These are phyloP conservation scores for Kurtzmaniella quercitrusa DNA, from an alignment of 1,139 yeast genomes.

Conservation along the genomic window DNA sequence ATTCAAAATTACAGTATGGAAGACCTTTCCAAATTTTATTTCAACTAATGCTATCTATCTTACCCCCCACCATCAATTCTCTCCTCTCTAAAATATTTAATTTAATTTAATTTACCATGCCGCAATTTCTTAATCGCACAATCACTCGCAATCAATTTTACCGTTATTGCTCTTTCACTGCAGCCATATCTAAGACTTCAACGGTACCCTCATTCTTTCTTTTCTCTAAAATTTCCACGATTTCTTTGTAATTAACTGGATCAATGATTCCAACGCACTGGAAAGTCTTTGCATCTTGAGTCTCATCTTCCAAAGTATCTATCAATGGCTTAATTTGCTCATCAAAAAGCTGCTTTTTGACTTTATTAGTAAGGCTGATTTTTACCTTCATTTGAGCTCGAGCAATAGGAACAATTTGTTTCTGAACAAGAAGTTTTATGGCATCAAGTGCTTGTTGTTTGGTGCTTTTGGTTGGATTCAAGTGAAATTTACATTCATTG, in stretches of 20 bases:
- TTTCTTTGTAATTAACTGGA: slow-evolving; percentile 76
- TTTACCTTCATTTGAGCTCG: slow-evolving; percentile 91
- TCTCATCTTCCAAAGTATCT: slow-evolving; percentile 54
- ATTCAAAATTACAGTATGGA: too few species aligned
- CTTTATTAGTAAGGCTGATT: slow-evolving; percentile 48
- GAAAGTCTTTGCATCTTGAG: slow-evolving; percentile 43
- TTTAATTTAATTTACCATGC: too few species aligned
- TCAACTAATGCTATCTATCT: too few species aligned
- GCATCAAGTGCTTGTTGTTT: slow-evolving; percentile 92
- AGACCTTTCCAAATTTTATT: too few species aligned
- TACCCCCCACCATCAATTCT: too few species aligned
- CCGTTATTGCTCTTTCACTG: slow-evolving; percentile 49
- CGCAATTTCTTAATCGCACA: too few species aligned
- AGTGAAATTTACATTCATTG: slow-evolving; percentile 74
- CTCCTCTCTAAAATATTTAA: too few species aligned
- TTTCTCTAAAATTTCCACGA: slow-evolving; percentile 59
- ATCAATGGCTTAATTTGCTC: slow-evolving; percentile 50
- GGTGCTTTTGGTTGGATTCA: slow-evolving; percentile 74
- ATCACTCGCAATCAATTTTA: too few species aligned
- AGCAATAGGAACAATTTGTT: slow-evolving; percentile 86
- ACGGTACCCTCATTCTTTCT: slow-evolving; percentile 58
- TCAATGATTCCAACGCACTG: slow-evolving; percentile 74
- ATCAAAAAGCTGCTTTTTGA: slow-evolving; percentile 41
- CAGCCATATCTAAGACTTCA: slow-evolving; percentile 91
- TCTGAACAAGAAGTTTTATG: slow-evolving; percentile 67